Evolutionary conservation across 2,329 filamentous ascomycete species (phyloP).

Genomic region (Xylaria sp.): DNA sequence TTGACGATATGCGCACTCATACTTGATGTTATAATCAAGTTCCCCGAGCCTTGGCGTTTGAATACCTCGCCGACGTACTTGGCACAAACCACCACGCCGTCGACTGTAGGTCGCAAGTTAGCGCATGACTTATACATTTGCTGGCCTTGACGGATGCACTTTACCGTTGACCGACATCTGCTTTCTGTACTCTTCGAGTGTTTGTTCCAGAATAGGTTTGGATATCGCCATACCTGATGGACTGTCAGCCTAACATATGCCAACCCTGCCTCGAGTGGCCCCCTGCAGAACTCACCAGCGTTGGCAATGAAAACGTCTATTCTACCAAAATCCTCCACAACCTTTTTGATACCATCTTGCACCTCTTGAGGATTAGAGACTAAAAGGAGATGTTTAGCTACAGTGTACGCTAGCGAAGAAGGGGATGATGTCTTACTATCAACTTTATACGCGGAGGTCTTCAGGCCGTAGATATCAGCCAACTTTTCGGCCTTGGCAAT

Average conservation of each 20-base stretch:
- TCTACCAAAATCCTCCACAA: conserved; percentile 35
- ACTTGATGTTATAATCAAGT: conserved; percentile 44
- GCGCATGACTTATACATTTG: not conserved
- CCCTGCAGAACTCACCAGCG: conserved; percentile 30
- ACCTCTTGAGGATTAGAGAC: conserved; percentile 35
- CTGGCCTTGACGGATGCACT: not conserved
- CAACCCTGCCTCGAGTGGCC: not conserved
- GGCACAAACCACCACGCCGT: conserved; percentile 37
- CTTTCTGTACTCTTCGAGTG: conserved; percentile 37
- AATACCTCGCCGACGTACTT: conserved; percentile 41
- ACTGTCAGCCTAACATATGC: conserved; percentile 7
- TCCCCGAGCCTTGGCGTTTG: conserved; percentile 37
- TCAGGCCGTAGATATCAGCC: conserved; percentile 30
- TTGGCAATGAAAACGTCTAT: conserved; percentile 42
- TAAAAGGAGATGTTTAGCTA: conserved; percentile 20
- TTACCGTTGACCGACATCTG: conserved; percentile 39
- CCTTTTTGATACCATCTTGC: conserved; percentile 33
- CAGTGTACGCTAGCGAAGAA: not conserved
- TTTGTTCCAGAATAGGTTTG: conserved; percentile 36
- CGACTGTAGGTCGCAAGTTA: conserved; percentile 30
- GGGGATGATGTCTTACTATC: conserved; percentile 28
- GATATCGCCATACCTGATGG: conserved; percentile 35
- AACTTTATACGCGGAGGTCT: conserved; percentile 33
- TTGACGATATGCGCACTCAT: conserved; percentile 64
- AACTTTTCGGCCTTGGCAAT: conserved; percentile 31